These are phyloP conservation scores for Striga asiatica DNA, from an alignment of 257 asterid species.

Conservation along the genomic window DNA sequence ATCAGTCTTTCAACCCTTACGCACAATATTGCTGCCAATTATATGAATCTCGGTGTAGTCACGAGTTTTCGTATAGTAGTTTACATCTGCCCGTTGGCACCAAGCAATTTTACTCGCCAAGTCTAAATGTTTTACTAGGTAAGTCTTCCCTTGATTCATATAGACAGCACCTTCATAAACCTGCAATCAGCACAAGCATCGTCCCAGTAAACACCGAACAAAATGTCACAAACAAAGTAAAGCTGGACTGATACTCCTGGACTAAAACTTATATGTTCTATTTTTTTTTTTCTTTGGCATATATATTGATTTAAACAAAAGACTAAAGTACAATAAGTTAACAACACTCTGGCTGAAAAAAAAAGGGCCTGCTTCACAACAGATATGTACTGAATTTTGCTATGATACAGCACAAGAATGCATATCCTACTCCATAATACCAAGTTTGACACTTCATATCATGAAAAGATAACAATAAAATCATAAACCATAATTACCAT, in stretches of 20 bases:
- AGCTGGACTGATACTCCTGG: too few relatives aligned
- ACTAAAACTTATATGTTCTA: too few relatives aligned
- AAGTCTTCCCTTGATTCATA: constrained; percentile 88
- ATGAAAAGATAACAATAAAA: neutral
- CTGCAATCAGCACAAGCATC: constrained; percentile 32
- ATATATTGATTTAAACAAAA: neutral
- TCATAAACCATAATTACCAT: constrained; percentile 8
- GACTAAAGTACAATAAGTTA: neutral
- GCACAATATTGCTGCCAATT: constrained; percentile 60
- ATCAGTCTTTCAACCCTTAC: constrained; percentile 18
- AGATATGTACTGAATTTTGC: neutral
- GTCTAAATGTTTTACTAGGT: constrained; percentile 76
- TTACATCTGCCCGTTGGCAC: constrained; percentile 82
- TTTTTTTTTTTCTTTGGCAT: too few relatives aligned
- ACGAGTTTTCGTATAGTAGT: constrained; percentile 83
- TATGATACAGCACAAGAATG: neutral
- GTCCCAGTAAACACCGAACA: too few relatives aligned
- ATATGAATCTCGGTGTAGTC: constrained; percentile 81
- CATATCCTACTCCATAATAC: constrained; percentile 8
- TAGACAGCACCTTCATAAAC: constrained; percentile 95
- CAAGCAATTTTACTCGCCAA: constrained; percentile 72
- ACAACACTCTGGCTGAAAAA: neutral
- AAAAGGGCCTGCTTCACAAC: neutral
- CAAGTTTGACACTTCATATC: constrained; percentile 2
- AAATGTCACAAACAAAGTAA: too few relatives aligned